Percentiles rank a stretch among this genome's conserved stretches.
Evolutionary conservation across 164 flowering plant species (phyloP).

Genomic region (Macadamia tetraphylla): DNA sequence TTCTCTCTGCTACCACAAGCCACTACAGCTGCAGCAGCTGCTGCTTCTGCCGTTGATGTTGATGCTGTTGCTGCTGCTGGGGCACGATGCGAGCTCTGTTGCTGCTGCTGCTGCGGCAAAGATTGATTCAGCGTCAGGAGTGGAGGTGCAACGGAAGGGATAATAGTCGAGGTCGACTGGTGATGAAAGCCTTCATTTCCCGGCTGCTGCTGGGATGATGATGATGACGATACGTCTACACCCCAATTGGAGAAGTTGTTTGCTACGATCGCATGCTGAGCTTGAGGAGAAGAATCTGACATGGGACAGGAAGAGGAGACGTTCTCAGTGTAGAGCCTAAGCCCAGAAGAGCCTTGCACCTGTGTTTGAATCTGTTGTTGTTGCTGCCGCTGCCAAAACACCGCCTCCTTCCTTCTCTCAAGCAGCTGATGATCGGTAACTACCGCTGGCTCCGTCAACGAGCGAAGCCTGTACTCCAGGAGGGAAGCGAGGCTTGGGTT

Average conservation of each 20-base stretch:
- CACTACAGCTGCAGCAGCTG: constrained; percentile 2
- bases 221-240: constrained; percentile 8
- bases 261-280: neutral
- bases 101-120: constrained; percentile 2
- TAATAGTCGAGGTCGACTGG: constrained; percentile 10
- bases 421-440: constrained; percentile 3
- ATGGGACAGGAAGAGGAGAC: constrained; percentile 2
- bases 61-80: constrained; percentile 10
- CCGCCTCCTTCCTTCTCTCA: constrained; percentile 25
- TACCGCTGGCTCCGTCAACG: constrained; percentile 37
- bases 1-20: constrained; percentile 21
- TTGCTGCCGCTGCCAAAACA: constrained; percentile 11
- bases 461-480: constrained; percentile 71
- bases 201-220: neutral
- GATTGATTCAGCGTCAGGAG: constrained; percentile 2
- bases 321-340: constrained; percentile 24
- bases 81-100: neutral
- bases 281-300: constrained; percentile 14
- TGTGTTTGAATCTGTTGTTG: constrained; percentile 15
- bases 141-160: constrained; percentile 1
- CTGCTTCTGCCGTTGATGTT: constrained; percentile 4
- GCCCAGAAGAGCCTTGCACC: constrained; percentile 24
- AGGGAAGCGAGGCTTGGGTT: constrained; percentile 75
- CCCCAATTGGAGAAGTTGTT: constrained; percentile 33
- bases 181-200: constrained; percentile 11